These are phyloP conservation scores for Yarrowia alimentaria DNA, from an alignment of 805 yeast genomes.

Conservation along the genomic window DNA sequence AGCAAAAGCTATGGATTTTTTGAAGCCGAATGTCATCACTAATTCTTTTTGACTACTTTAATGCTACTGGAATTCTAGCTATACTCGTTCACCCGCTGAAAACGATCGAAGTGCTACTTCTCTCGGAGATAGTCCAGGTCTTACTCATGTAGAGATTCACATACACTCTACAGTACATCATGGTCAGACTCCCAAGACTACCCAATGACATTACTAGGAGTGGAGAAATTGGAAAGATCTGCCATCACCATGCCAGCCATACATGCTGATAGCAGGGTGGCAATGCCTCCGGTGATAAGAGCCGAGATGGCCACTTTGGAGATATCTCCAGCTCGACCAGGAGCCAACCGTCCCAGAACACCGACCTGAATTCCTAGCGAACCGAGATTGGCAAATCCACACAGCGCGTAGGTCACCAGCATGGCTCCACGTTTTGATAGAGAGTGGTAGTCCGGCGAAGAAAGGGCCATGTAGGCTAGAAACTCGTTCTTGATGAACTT, in stretches of 20 bases:
- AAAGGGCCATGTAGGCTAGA: conserved; percentile 49
- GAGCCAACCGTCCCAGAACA: conserved; percentile 56
- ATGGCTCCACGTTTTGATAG: conserved; percentile 53
- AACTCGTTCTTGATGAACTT: conserved; percentile 63
- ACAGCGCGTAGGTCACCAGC: conserved; percentile 60
- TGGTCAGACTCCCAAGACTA: too few relatives aligned
- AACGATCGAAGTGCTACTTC: too few relatives aligned
- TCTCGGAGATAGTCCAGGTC: too few relatives aligned
- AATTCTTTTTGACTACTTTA: too few relatives aligned
- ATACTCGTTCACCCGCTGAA: too few relatives aligned
- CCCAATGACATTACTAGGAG: too few relatives aligned
- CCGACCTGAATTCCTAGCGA: conserved; percentile 61
- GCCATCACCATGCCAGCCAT: conserved; percentile 64
- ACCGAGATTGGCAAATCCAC: conserved; percentile 64
- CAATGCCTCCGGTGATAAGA: conserved; percentile 51
- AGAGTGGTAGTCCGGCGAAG: conserved; percentile 44
- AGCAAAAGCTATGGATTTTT: too few relatives aligned
- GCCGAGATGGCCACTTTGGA: conserved; percentile 49
- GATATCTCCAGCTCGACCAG: conserved; percentile 49
- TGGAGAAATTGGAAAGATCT: conserved; percentile 40
- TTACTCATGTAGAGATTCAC: too few relatives aligned
- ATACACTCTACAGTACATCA: too few relatives aligned
- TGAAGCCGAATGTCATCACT: too few relatives aligned
- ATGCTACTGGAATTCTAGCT: too few relatives aligned
- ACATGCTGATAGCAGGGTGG: conserved; percentile 56